Percentiles rank a stretch among this genome's conserved stretches.
phyloP scores from a whole-genome alignment of 768 basidiomycete species.

The Tubosaeta sp. region DNA sequence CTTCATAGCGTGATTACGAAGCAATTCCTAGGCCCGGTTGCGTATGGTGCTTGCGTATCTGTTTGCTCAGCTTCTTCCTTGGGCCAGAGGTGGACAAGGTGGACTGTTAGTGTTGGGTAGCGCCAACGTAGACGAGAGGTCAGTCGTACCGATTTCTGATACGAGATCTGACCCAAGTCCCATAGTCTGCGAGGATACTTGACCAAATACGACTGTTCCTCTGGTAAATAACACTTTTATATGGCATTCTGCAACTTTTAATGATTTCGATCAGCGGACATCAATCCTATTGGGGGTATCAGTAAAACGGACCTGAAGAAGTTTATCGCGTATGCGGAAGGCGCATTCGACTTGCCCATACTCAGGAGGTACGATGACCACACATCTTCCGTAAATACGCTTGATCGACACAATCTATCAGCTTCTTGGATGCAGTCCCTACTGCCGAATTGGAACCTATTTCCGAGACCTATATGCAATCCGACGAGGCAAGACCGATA shows the following conservation, averaged over 20 bases:
- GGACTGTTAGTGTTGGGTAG: conserved; percentile 94
- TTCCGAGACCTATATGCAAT: conserved; percentile 89
- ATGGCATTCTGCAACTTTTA: background rate
- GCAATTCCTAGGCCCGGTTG: conserved; percentile 64
- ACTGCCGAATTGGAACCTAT: conserved; percentile 97
- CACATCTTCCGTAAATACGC: background rate
- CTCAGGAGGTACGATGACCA: conserved; percentile 54
- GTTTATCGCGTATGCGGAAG: conserved; percentile 83
- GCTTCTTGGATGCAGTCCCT: conserved; percentile 88
- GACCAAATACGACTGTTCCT: conserved; percentile 97
- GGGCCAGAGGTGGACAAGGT: conserved; percentile 79
- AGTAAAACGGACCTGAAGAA: conserved; percentile 97
- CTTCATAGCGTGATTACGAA: background rate
- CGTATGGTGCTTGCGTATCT: conserved; percentile 94
- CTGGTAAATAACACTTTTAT: conserved; percentile 42
- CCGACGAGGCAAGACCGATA: conserved; percentile 70
- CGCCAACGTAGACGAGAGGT: conserved; percentile 98
- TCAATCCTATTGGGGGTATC: conserved; percentile 98
- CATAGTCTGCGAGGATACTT: conserved; percentile 88
- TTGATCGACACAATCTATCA: conserved; percentile 26
- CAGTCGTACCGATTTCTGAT: conserved; percentile 1
- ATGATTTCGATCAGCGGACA: conserved; percentile 58
- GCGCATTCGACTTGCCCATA: conserved; percentile 80
- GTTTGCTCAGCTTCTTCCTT: conserved; percentile 93
- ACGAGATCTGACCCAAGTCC: background rate